Conservation (phyloP, 179 eudicot species). For the Beta corolliflora region DNA sequence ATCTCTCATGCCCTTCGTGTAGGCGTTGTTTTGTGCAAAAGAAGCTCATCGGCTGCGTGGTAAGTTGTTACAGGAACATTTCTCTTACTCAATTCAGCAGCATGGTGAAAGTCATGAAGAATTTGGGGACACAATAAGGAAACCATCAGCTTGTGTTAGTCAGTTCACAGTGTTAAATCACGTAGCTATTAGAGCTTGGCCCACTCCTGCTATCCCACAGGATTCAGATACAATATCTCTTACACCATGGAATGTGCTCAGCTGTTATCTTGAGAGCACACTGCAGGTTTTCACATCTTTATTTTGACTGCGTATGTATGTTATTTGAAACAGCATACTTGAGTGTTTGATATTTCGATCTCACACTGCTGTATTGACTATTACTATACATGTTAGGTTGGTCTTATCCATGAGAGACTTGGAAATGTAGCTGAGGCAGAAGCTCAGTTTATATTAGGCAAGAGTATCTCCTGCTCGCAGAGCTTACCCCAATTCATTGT, state of each 20-base stretch:
- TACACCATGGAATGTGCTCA: conserved; percentile 93
- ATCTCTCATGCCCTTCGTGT: conserved; percentile 2
- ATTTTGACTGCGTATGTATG: conserved; percentile 19
- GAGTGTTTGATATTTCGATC: background rate
- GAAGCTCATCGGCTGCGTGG: conserved; percentile 75
- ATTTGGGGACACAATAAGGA: conserved; percentile 42
- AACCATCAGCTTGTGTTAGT: conserved; percentile 41
- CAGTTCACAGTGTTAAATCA: conserved; percentile 44
- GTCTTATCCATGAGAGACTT: conserved; percentile 67
- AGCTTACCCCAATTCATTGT: conserved; percentile 59
- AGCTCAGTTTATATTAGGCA: conserved; percentile 70
- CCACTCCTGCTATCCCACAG: conserved; percentile 27
- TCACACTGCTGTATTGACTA: conserved; percentile 17
- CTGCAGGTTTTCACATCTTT: conserved; percentile 64
- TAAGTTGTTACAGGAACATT: conserved; percentile 67
- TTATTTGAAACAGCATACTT: background rate
- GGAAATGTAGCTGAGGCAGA: conserved; percentile 90
- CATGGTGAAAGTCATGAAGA: conserved; percentile 40
- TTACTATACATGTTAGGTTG: conserved; percentile 51
- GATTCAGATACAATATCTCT: conserved; percentile 54
- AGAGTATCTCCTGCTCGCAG: conserved; percentile 62
- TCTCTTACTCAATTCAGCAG: conserved; percentile 51
- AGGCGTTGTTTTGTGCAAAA: conserved; percentile 88
- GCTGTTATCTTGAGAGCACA: conserved; percentile 91
- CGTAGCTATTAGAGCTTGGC: conserved; percentile 57